A percentile compares a stretch with the other conserved stretches of the same genome.
Conservation (phyloP, 768 basidiomycete genomes). For the Macrolepiota dolichaula region DNA sequence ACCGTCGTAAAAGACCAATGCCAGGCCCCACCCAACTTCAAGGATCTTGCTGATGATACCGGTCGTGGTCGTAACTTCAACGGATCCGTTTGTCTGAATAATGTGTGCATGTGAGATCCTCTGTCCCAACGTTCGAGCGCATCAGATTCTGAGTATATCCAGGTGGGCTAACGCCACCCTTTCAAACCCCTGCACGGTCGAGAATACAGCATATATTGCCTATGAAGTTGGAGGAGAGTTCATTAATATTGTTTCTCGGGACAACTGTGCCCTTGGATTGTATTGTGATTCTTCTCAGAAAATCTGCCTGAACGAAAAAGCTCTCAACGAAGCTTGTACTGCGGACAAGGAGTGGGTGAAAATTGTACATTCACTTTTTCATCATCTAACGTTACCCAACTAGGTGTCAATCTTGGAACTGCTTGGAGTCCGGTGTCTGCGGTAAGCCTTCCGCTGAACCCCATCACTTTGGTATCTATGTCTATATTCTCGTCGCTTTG, state of each 20-base stretch:
- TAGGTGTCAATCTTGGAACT: conserved; percentile 80
- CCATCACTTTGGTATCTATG: conserved; percentile 60
- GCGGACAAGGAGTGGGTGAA: conserved; percentile 46
- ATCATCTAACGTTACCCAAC: neutral
- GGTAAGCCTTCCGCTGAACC: conserved; percentile 57
- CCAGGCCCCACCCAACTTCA: conserved; percentile 60
- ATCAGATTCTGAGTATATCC: neutral
- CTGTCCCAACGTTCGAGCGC: neutral
- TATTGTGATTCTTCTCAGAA: conserved; percentile 69
- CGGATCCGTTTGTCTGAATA: conserved; percentile 82
- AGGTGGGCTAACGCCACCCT: conserved; percentile 81
- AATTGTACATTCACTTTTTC: neutral
- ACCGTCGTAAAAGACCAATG: conserved; percentile 62
- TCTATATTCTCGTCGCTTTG: conserved; percentile 68
- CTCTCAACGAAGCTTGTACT: conserved; percentile 53
- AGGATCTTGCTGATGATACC: conserved; percentile 58
- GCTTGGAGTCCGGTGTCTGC: conserved; percentile 57
- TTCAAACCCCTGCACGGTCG: conserved; percentile 59
- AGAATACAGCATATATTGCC: conserved; percentile 78
- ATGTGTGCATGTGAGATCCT: conserved; percentile 69
- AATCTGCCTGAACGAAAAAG: conserved; percentile 58
- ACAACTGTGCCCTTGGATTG: conserved; percentile 67
- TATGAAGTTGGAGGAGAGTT: conserved; percentile 61
- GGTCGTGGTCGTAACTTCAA: conserved; percentile 74
- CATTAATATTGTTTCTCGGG: conserved; percentile 77